Base-by-base conservation (phyloP, 192 early-diverging fungal genomes). In the Powellomyces hirtus region DNA sequence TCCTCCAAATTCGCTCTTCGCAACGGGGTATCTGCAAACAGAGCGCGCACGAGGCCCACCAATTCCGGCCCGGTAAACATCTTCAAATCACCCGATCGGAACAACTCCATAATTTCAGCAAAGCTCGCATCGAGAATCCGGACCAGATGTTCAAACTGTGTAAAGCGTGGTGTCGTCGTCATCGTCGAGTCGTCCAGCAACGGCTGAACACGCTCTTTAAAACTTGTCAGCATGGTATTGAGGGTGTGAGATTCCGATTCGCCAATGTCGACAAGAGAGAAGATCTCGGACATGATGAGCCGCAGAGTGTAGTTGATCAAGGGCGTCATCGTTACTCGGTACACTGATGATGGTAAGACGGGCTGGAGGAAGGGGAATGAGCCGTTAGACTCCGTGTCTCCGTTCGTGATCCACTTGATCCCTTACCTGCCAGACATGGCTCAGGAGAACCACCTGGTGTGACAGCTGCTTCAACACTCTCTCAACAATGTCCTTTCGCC, bases 361-460 rank as follows among this genome's bases (percentile, higher is more conserved):
- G 33, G 38, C 75, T 72, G 7, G 2, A 36, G 6, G 29, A 34
- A 2, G 53, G 26, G 53, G 29, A 56, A 56, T 16, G 2, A 56
- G 29, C 16, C n/a, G 5, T 42, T 29, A 45, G 22, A 7, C n/a
- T 4, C 53, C 3, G 53, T 29, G 53, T 31, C 18, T 31, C 27
- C 33, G 6, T 27, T 22, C 46, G 5, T 49, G n/a, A 5, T 29
- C 4, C 5, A 27, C 33, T 27, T 56, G 26, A 1, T 2, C 29
- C 33, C 29, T 33, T 56, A 87, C 86, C 79, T 78, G 81, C 83
- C 78, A 88, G 22, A 80, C 66, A 22, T 78, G 82, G 52, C 72
- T 65, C 13, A 86, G 49, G 27, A 74, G 76, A 26, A 46, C 65
- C 8, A 86, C 63, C 4, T 79, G 79, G 11, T 78, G 52, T 0